Evolutionary conservation across 2,329 filamentous ascomycete species (phyloP), one percentile per base, ranked within the genome.

Genomic region (Escovopsis sp.): DNA sequence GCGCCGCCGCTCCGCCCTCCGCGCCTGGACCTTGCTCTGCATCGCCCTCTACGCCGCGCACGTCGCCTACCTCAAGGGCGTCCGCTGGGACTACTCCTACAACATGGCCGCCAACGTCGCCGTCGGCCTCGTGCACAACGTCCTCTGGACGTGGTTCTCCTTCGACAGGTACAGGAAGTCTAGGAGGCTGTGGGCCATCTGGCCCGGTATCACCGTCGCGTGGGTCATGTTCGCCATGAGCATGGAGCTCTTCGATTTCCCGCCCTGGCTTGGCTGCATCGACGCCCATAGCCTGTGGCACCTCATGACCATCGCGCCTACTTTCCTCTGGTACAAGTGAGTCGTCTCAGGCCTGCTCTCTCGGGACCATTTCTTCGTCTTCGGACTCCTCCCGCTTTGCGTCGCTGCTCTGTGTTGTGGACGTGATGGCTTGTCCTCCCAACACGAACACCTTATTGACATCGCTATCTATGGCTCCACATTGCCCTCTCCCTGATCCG

Each of bases 211-310:
- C 50, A 85, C 88, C 44, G 88, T 96, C 33, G 81, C 82, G 3
- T 94, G 86, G 86, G 70, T 98, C 46, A 75, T 88, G 47, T 62
- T 88, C 53, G 86, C 83, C 26, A 98, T 98, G 90, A 88, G 88
- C 56, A 65, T 98, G 56, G 90, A 98, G 62, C 56, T 98, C 47
- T 72, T 96, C 43, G 90, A 98, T 57, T 98, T 98, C 50, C 74
- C 90, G 36, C 90, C 90, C 2, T 69, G 82, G 60, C 67, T 72
- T 55, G 82, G 84, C 7, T 76, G 79, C 55, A 59, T 98, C 34
- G 90, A 98, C 65, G 90, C 90, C 4, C 90, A 98, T 61, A 87
- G 83, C 50, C 57, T 98, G 43, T 98, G 90, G 90, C 90, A 98
- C 68, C 55, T 94, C 41, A 85, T 87, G 38, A 98, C 90, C 0